Evolutionary conservation across 2,329 filamentous ascomycete species (phyloP), one percentile per base, ranked within the genome.

Genomic region (Fusarium robinianum): DNA sequence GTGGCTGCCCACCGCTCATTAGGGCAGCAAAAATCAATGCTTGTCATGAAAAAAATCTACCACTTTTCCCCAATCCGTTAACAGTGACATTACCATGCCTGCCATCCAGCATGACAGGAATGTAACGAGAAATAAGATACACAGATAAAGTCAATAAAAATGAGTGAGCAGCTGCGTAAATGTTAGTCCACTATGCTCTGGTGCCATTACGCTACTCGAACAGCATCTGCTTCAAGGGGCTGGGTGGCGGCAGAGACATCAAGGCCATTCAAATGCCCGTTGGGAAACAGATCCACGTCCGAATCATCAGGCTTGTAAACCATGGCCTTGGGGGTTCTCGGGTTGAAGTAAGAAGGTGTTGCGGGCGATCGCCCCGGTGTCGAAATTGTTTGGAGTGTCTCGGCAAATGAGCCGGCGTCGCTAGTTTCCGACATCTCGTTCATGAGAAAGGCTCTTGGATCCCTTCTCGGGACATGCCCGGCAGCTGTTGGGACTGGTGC

Each of bases 301-400:
- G 21, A 9, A 8, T 49, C 42, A 5, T 50, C 29, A 1, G 42
- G 36, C 3, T 31, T 24, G 16, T 54, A 11, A 2, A 45, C 12
- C 63, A 67, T 64, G 4, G 64, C 63, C 17, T 55, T 64, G 1
- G 64, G 64, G 0, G 64, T 67, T 5, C 33, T 48, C 1, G 65
- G 63, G 8, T 63, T 60, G 16, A 62, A 65, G 1, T n/a, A 37
- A 2, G 44, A 29, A 15, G 47, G 55, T 5, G 55, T 55, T 6
- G 55, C 39, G 1, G 56, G 55, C 3, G 55, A 60, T 16, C 44
- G 47, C 1, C 53, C 49, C 0, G 46, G 21, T 0, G 57, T 44
- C 3, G 53, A 42, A 12, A 48, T 27, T 1, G 50, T 51, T 17
- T 46, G 46, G 1, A 46, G 49, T 38, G 33, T 53, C 35, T 24